Conservation (phyloP, 2,329 filamentous ascomycete species). For the Pseudogymnoascus sp. region DNA sequence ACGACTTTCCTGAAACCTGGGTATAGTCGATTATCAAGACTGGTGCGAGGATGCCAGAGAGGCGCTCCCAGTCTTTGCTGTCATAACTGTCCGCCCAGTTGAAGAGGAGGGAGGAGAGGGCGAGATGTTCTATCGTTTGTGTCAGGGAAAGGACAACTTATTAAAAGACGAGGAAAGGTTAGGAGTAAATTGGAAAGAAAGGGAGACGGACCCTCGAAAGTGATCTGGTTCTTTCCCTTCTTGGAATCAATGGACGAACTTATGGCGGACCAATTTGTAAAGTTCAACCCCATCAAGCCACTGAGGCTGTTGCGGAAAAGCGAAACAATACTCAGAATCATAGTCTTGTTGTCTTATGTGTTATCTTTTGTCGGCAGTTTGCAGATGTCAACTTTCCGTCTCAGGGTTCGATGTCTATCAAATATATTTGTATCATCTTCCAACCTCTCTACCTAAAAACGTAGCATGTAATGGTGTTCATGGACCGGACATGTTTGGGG, state of each 20-base stretch:
- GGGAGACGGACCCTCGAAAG: not conserved
- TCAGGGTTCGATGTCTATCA: not conserved
- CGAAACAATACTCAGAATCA: not conserved
- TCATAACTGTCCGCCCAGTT: slow-evolving; percentile 60
- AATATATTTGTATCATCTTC: not conserved
- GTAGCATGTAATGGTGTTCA: not conserved
- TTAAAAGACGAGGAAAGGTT: not conserved
- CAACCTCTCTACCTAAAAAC: not conserved
- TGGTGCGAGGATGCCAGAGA: slow-evolving; percentile 53
- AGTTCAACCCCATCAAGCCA: not conserved
- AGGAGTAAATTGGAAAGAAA: not conserved
- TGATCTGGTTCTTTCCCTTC: not conserved
- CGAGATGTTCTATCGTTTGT: slow-evolving; percentile 38
- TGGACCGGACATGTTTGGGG: not conserved
- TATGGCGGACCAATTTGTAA: not conserved
- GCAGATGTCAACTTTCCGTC: not conserved
- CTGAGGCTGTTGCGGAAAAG: not conserved
- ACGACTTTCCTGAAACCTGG: slow-evolving; percentile 49
- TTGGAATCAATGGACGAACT: not conserved
- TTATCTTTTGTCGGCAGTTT: not conserved
- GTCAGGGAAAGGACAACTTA: not conserved
- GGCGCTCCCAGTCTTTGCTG: slow-evolving; percentile 55
- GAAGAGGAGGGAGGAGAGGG: slow-evolving; percentile 41
- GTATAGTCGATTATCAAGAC: slow-evolving; percentile 58
- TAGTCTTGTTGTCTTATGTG: not conserved